phyloP scores from a whole-genome alignment of 75 land plant genomes.

The Sequoiadendron giganteum region DNA sequence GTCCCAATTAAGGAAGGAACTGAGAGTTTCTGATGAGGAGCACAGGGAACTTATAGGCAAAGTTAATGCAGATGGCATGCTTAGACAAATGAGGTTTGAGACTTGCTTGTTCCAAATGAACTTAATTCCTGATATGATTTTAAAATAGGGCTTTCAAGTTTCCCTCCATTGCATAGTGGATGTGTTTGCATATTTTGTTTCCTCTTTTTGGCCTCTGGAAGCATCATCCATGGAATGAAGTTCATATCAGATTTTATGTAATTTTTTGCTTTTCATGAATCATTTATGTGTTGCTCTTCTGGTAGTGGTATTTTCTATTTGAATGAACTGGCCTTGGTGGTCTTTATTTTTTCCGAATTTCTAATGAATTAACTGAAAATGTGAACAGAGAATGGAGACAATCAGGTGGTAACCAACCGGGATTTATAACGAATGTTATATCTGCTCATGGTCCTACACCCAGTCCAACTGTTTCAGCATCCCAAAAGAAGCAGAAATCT shows the following conservation, averaged over 20 bases:
- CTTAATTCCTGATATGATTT: background rate
- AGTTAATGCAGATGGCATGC: constrained; percentile 39
- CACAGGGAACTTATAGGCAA: constrained; percentile 52
- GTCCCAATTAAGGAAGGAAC: constrained; percentile 53
- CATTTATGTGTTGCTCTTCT: too few species aligned
- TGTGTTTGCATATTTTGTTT: background rate
- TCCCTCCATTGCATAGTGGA: background rate
- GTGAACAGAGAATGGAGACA: constrained; percentile 13
- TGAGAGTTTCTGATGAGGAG: constrained; percentile 61
- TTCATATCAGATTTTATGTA: background rate
- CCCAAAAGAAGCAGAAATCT: constrained; percentile 50
- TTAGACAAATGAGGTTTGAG: constrained; percentile 25
- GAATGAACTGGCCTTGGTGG: too few species aligned
- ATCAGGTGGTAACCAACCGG: background rate
- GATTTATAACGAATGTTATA: background rate
- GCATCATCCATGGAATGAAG: background rate
- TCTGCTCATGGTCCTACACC: constrained; percentile 30
- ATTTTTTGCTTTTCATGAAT: background rate
- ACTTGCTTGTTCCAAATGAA: background rate
- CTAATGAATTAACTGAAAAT: background rate
- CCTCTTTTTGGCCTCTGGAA: background rate
- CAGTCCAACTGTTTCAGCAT: constrained; percentile 38
- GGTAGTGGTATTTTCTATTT: background rate
- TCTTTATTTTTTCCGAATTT: background rate
- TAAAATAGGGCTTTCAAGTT: background rate